These are phyloP conservation scores for Volvox africanus DNA, from an alignment of 139 green algal genomes.

Conservation along the genomic window DNA sequence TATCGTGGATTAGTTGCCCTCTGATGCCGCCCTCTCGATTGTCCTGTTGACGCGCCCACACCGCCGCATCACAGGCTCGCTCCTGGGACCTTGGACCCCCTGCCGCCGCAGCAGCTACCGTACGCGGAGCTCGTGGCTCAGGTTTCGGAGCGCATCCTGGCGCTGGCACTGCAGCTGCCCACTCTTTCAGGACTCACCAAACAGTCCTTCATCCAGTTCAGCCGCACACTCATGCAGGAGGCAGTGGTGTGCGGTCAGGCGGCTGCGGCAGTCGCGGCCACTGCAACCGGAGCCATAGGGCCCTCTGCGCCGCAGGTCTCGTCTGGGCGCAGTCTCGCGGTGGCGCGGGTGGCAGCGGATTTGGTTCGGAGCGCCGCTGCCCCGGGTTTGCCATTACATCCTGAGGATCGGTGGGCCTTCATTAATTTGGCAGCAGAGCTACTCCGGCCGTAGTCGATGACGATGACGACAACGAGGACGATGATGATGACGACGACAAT, in stretches of 20 bases:
- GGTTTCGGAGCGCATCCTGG: slow-evolving; percentile 39
- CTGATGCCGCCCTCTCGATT: background rate
- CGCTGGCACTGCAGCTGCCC: slow-evolving; percentile 43
- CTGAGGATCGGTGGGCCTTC: slow-evolving; percentile 38
- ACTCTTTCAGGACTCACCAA: slow-evolving; percentile 39
- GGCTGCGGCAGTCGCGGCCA: background rate
- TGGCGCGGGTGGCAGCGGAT: slow-evolving; percentile 21
- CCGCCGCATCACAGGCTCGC: background rate
- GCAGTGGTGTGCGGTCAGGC: background rate
- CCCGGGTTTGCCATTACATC: slow-evolving; percentile 28
- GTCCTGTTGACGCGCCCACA: background rate
- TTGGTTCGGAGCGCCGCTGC: slow-evolving; percentile 26
- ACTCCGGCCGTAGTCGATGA: background rate
- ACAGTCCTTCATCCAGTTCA: slow-evolving; percentile 32
- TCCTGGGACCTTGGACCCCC: slow-evolving; percentile 7
- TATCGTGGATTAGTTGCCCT: too few species aligned
- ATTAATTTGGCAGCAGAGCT: slow-evolving; percentile 43
- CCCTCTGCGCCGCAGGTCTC: too few species aligned
- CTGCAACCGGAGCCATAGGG: background rate
- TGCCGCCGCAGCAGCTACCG: slow-evolving; percentile 24
- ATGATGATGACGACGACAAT: background rate
- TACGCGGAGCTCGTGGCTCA: slow-evolving; percentile 26
- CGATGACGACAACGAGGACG: background rate
- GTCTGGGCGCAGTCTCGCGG: slow-evolving; percentile 11
- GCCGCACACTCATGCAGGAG: slow-evolving; percentile 27